Conservation (phyloP, 2,329 filamentous ascomycete genomes). For the Talaromyces sp. region DNA sequence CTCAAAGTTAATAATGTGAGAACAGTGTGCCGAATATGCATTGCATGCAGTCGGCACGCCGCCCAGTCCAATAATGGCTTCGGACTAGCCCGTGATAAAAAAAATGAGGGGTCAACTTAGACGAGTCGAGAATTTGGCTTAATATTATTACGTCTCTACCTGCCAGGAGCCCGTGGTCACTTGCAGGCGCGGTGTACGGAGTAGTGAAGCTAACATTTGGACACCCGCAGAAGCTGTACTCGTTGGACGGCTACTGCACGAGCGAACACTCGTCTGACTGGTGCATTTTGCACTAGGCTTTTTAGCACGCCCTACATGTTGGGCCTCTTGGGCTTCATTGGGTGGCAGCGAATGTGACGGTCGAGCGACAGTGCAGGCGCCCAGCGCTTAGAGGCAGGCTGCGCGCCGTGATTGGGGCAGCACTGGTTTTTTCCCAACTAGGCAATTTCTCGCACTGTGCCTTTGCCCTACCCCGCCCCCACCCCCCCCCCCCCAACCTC, state of each 20-base stretch:
- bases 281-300: neutral
- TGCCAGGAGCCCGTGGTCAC: neutral
- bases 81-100: neutral
- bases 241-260: neutral
- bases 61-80: neutral
- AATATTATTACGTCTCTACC: neutral
- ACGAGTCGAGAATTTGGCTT: neutral
- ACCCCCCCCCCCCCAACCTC: slow-evolving; percentile 8
- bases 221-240: neutral
- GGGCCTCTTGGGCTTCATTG: neutral
- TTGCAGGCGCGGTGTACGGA: neutral
- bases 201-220: neutral
- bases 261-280: neutral
- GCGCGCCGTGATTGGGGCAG: neutral
- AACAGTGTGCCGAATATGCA: neutral
- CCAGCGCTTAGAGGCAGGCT: neutral
- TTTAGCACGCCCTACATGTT: neutral
- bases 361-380: neutral
- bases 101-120: neutral
- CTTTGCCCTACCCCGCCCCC: slow-evolving; percentile 5
- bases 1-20: neutral
- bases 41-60: neutral
- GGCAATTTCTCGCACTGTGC: neutral
- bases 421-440: neutral
- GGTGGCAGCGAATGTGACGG: neutral